Conservation (phyloP, 2,329 filamentous ascomycete species). For the Penicillium sclerotigenum region DNA sequence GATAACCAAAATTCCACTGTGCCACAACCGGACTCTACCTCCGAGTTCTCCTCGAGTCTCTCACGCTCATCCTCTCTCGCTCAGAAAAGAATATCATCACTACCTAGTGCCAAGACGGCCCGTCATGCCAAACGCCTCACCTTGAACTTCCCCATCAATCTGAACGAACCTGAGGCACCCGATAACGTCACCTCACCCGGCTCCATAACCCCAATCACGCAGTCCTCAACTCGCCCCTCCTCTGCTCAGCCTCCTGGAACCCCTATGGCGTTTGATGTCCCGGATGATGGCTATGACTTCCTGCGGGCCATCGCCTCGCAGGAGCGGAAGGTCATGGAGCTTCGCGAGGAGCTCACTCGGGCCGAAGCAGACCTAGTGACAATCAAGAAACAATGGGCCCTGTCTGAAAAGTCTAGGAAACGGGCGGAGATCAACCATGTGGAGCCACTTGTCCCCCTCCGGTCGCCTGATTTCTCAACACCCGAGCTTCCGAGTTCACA, state of each 20-base stretch:
- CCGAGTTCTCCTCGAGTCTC: conserved; percentile 8
- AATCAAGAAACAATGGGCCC: conserved; percentile 80
- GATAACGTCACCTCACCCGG: conserved; percentile 30
- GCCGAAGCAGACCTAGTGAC: conserved; percentile 73
- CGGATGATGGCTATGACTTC: conserved; percentile 62
- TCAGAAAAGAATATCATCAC: conserved; percentile 23
- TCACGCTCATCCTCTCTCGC: conserved; percentile 12
- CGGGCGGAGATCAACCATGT: conserved; percentile 61
- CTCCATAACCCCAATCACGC: conserved; percentile 34
- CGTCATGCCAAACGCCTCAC: conserved; percentile 47
- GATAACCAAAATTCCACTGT: conserved; percentile 26
- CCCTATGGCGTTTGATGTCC: conserved; percentile 29
- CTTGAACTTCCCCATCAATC: conserved; percentile 47
- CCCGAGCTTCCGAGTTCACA: conserved; percentile 19
- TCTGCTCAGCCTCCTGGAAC: conserved; percentile 28
- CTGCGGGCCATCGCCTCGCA: conserved; percentile 89
- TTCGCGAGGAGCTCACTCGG: conserved; percentile 81
- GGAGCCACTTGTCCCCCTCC: conserved; percentile 59
- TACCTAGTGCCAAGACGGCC: conserved; percentile 35
- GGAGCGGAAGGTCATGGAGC: conserved; percentile 83
- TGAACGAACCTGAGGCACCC: conserved; percentile 16
- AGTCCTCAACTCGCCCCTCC: conserved; percentile 33
- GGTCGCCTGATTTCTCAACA: conserved; percentile 31
- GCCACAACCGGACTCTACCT: conserved; percentile 16
- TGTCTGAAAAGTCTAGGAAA: conserved; percentile 73